A percentile compares a stretch with the other conserved stretches of the same genome.
Conservation (phyloP, 768 basidiomycete genomes). For the Trichaptum fuscoviolaceum region DNA sequence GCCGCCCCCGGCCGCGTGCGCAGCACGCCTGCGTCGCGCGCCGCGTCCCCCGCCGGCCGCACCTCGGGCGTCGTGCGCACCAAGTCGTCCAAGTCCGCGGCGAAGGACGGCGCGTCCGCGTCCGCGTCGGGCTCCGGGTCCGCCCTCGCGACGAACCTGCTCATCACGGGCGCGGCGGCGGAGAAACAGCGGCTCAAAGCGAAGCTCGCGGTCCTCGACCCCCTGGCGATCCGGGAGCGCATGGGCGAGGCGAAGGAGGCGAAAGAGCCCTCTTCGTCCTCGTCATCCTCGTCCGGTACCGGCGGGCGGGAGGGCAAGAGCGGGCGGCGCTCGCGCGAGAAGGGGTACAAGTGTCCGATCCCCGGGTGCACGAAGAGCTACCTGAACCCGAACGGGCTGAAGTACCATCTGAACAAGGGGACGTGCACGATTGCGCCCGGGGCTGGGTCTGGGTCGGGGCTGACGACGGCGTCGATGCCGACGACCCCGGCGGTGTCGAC, state of each 20-base stretch:
- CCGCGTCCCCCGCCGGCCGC: constrained; percentile 12
- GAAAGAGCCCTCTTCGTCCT: neutral
- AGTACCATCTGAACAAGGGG: constrained; percentile 64
- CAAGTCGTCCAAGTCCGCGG: neutral
- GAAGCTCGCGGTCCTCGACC: neutral
- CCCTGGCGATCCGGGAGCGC: neutral
- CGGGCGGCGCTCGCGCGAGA: constrained; percentile 32
- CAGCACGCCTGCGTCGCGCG: constrained; percentile 2
- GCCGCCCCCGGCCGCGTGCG: constrained; percentile 11
- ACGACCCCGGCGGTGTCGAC: neutral
- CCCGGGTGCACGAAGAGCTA: constrained; percentile 58
- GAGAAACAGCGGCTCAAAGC: neutral
- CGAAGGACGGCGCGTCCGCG: too few species aligned
- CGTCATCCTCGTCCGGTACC: neutral
- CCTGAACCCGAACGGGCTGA: constrained; percentile 61
- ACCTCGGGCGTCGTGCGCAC: constrained; percentile 10
- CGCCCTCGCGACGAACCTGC: neutral
- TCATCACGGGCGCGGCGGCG: neutral
- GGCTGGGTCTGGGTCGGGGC: too few species aligned
- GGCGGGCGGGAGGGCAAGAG: constrained; percentile 7
- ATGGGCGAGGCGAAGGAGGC: neutral
- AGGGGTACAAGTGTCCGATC: constrained; percentile 43
- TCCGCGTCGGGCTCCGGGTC: neutral
- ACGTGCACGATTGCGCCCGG: constrained; percentile 34
- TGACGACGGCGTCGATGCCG: neutral